These are phyloP conservation scores for Inosperma sp. DNA, from an alignment of 768 basidiomycete species.

Conservation along the genomic window DNA sequence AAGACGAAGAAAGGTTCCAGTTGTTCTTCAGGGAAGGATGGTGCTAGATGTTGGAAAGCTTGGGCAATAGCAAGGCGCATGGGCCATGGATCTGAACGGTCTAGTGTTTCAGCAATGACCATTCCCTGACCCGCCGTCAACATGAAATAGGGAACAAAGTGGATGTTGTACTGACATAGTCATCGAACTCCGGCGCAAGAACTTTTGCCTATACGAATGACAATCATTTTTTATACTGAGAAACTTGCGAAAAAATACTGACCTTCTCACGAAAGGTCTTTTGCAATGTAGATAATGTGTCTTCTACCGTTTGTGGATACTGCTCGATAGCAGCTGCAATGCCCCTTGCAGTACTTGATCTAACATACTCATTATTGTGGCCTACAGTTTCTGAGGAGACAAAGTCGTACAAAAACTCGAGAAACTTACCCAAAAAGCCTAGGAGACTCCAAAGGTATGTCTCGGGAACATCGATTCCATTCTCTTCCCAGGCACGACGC, in stretches of 20 bases:
- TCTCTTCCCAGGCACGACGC: conserved; percentile 87
- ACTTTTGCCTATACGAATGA: conserved; percentile 59
- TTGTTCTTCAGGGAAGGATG: conserved; percentile 54
- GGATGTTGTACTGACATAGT: conserved; percentile 59
- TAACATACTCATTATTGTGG: conserved; percentile 77
- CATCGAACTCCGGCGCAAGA: conserved; percentile 87
- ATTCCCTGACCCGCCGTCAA: conserved; percentile 62
- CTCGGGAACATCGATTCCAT: conserved; percentile 84
- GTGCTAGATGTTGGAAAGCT: conserved; percentile 64
- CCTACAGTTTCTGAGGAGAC: conserved; percentile 40
- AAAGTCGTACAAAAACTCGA: not conserved
- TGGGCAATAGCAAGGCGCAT: conserved; percentile 69
- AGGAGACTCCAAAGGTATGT: conserved; percentile 54
- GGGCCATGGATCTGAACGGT: conserved; percentile 85
- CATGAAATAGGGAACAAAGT: not conserved
- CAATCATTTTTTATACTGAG: not conserved
- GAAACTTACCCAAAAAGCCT: conserved; percentile 58
- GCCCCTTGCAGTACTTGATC: conserved; percentile 63
- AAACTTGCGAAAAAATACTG: not conserved
- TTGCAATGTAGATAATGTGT: conserved; percentile 51
- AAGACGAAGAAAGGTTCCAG: conserved; percentile 78
- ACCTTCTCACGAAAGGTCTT: conserved; percentile 84
- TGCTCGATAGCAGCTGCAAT: conserved; percentile 73
- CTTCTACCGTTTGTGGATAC: conserved; percentile 54
- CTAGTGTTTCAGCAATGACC: conserved; percentile 83